These are phyloP conservation scores for Cordyceps javanica DNA, from an alignment of 2,329 filamentous ascomycete species.

Conservation along the genomic window DNA sequence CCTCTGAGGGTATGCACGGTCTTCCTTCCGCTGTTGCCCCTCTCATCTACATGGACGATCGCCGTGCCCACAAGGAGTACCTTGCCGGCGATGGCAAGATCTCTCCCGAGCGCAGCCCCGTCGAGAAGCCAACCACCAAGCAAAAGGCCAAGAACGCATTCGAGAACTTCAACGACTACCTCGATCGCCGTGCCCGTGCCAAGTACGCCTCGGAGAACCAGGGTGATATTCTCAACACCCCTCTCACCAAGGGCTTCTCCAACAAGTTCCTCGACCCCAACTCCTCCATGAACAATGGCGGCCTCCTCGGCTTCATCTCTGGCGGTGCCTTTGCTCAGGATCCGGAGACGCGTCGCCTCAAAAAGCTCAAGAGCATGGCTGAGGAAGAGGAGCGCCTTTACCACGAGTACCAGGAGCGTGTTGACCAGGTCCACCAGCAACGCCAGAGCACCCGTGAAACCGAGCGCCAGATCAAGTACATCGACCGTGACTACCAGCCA, in stretches of 20 bases:
- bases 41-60: conserved; percentile 13
- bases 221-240: conserved; percentile 14
- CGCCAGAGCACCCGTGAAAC: conserved; percentile 12
- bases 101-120: neutral
- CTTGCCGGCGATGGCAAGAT: conserved; percentile 1
- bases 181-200: conserved; percentile 14
- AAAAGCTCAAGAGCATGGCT: conserved; percentile 9
- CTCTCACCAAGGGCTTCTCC: conserved; percentile 18
- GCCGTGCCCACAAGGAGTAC: conserved; percentile 11
- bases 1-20: conserved; percentile 2
- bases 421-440: conserved; percentile 11
- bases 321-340: conserved; percentile 12
- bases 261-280: conserved; percentile 23
- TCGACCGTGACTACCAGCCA: conserved; percentile 13
- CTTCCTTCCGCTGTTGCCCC: conserved; percentile 12
- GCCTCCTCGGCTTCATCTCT: conserved; percentile 12
- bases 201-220: conserved; percentile 13
- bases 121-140: conserved; percentile 6
- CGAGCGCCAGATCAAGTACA: conserved; percentile 12
- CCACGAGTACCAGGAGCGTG: conserved; percentile 12
- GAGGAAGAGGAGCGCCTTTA: conserved; percentile 11
- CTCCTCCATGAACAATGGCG: conserved; percentile 18
- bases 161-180: conserved; percentile 14
- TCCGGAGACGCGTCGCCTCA: conserved; percentile 8
- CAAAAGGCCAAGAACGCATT: conserved; percentile 13